These are phyloP conservation scores for Eucalyptus grandis DNA, from an alignment of 345 rosid genomes.

Conservation along the genomic window DNA sequence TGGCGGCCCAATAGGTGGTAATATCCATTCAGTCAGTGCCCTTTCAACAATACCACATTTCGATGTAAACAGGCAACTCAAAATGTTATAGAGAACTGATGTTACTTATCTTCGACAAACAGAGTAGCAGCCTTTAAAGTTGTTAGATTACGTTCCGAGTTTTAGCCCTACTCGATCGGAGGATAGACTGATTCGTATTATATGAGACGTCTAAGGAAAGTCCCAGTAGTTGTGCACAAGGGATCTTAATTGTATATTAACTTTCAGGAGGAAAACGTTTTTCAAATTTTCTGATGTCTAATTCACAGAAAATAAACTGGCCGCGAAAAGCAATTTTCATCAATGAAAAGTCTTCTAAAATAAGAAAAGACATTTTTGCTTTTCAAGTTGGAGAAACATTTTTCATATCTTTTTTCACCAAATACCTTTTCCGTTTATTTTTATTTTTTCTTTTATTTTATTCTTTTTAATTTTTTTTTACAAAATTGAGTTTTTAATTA, in stretches of 20 bases:
- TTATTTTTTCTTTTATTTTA: too few species aligned
- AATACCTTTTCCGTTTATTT: too few species aligned
- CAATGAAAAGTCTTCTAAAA: too few species aligned
- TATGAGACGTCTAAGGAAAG: neutral
- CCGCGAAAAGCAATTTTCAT: rapidly evolving
- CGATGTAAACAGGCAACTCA: neutral
- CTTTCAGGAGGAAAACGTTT: rapidly evolving
- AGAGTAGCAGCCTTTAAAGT: neutral
- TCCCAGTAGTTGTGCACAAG: too few species aligned
- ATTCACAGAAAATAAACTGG: rapidly evolving
- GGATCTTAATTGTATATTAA: too few species aligned
- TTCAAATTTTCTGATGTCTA: rapidly evolving
- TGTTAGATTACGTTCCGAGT: rapidly evolving
- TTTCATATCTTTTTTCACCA: rapidly evolving
- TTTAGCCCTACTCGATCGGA: rapidly evolving
- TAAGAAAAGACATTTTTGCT: rapidly evolving
- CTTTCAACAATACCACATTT: neutral
- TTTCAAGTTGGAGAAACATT: too few species aligned
- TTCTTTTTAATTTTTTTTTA: too few species aligned
- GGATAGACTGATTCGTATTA: rapidly evolving
- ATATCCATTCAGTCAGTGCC: neutral
- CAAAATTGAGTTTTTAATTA: too few species aligned
- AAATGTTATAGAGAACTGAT: neutral
- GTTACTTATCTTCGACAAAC: neutral
- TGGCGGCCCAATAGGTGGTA: neutral